Conservation (phyloP, 116 monocot genomes). For the Trichopus zeylanicus region DNA sequence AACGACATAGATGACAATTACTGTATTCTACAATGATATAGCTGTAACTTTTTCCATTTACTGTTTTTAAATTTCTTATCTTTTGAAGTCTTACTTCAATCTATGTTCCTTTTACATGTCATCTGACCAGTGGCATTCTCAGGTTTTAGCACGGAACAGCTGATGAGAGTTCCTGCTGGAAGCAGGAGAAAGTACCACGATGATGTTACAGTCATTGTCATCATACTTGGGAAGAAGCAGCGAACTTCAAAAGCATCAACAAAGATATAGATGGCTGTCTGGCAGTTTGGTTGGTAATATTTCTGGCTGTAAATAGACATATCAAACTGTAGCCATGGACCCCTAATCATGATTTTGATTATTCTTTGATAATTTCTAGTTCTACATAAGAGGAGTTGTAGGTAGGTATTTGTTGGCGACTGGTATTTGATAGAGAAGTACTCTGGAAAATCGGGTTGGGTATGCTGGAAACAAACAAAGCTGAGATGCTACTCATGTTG, state of each 20-base stretch:
- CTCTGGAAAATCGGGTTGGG: no score
- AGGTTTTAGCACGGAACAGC: conserved; percentile 68
- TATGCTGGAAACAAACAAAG: no score
- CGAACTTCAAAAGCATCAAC: conserved; percentile 46
- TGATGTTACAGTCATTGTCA: conserved; percentile 85
- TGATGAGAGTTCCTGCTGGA: conserved; percentile 72
- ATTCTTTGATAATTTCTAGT: not conserved
- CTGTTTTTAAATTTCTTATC: not conserved
- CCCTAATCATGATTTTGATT: not conserved
- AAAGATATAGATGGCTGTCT: not conserved
- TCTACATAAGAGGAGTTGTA: not conserved
- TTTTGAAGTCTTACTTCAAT: not conserved
- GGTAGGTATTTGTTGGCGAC: no score
- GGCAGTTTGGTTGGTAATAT: not conserved
- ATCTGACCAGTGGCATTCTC: not conserved
- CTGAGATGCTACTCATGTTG: no score
- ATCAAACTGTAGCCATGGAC: not conserved
- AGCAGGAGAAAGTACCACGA: conserved; percentile 84
- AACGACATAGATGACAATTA: not conserved
- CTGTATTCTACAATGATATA: not conserved
- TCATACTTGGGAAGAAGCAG: conserved; percentile 71
- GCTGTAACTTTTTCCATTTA: not conserved
- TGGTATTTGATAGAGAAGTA: no score
- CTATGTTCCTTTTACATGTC: not conserved
- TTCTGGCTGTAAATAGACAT: not conserved